These are phyloP conservation scores for Ichthyophthirius multifiliis DNA, from an alignment of 169 alveolate species.

Conservation along the genomic window DNA sequence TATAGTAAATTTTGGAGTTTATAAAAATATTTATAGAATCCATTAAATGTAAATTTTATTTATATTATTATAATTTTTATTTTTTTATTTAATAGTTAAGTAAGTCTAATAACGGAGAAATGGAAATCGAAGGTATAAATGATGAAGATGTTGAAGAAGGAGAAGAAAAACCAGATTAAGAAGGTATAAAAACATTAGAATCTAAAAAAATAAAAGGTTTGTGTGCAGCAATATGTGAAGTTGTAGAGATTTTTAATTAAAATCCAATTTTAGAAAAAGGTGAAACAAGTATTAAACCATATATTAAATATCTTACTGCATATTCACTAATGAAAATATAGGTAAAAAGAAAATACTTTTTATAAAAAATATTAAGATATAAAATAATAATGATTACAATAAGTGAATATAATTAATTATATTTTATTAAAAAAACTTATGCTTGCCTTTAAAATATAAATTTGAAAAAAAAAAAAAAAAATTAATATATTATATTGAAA, in stretches of 20 bases:
- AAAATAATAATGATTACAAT: too few relatives aligned
- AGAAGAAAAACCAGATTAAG: too few relatives aligned
- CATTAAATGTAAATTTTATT: not conserved
- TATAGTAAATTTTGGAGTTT: not conserved
- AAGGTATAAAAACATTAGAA: not conserved
- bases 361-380: too few relatives aligned
- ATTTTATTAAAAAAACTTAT: too few relatives aligned
- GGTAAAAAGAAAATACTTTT: too few relatives aligned
- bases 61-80: not conserved
- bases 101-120: not conserved
- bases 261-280: constrained; percentile 2
- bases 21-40: not conserved
- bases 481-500: not conserved
- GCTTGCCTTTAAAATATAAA: too few relatives aligned
- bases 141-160: constrained; percentile 13
- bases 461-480: not conserved
- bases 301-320: not conserved
- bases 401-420: too few relatives aligned
- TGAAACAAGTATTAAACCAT: not conserved
- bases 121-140: not conserved
- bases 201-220: not conserved
- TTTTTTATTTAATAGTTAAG: not conserved
- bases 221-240: not conserved
- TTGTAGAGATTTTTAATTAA: not conserved
- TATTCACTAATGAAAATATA: not conserved